Conservation (phyloP, 2,329 filamentous ascomycete species). For the Ceratocystis lukuohia region DNA sequence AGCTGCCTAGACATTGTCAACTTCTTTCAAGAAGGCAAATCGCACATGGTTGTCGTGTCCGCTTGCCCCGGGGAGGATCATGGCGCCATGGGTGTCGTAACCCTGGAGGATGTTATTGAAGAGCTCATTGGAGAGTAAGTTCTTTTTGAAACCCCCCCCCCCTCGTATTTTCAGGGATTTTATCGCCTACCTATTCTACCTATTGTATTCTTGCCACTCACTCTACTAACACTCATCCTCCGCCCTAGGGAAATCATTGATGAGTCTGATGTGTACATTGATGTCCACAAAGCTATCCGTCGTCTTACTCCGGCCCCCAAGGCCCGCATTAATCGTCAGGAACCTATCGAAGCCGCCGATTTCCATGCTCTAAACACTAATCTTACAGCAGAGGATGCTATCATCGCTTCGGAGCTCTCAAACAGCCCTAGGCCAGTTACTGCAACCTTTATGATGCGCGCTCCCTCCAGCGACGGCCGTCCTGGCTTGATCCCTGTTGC, state of each 20-base stretch:
- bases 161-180: not conserved
- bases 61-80: conserved; percentile 79
- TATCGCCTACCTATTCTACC: too few relatives aligned
- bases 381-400: not conserved
- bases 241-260: conserved; percentile 78
- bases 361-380: not conserved
- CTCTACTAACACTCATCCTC: conserved; percentile 21
- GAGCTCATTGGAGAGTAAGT: conserved; percentile 93
- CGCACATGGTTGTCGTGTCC: conserved; percentile 94
- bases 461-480: conserved; percentile 41
- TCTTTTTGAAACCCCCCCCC: not conserved
- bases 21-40: conserved; percentile 98
- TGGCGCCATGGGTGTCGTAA: conserved; percentile 85
- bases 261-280: conserved; percentile 94
- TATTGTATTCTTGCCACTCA: too few relatives aligned
- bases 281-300: conserved; percentile 95
- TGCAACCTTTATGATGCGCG: conserved; percentile 47
- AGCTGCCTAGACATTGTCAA: conserved; percentile 98
- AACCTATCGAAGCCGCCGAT: conserved; percentile 25
- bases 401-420: conserved; percentile 7
- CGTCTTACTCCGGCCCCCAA: conserved; percentile 75
- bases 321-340: conserved; percentile 40
- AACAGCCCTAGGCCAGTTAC: conserved; percentile 29
- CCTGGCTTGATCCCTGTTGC: conserved; percentile 36
- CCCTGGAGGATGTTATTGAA: conserved; percentile 94